Base-by-base conservation (phyloP, 768 basidiomycete genomes). In the Scleroderma citrinum region DNA sequence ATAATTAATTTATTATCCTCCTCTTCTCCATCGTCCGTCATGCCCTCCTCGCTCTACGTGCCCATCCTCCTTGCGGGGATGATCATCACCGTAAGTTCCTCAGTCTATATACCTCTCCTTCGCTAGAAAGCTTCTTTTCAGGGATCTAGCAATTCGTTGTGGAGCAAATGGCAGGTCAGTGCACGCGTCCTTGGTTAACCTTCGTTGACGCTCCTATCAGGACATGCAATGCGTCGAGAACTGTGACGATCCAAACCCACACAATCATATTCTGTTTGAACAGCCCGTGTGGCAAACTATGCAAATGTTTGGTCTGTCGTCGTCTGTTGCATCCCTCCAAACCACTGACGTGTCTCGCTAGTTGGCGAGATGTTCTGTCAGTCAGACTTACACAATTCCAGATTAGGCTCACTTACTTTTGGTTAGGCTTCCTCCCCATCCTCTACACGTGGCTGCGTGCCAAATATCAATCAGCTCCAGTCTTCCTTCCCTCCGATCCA, bases 171-270 rank as follows among this genome's bases (percentile, higher is more conserved):
- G 78, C 89, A 90, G 84, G 85, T 71, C 53, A 59, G 74, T 60
- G 36, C 21, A 36, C 46, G 30, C 32, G 34, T 49, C 24, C 21
- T 45, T 47, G 43, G 39, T 19, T 35, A 20, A 30, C n/a, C 32
- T n/a, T 44, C 4, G 26, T 5, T 54, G 44, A 51, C 51, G 24
- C 36, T 17, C 31, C 21, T 42, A 44, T 12, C 52, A 87, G 84
- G 95, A 98, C 66, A 95, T 96, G 90, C 92, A 96, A 82, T 98
- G 95, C 62, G 94, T 97, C 38, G 92, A 92, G 76, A 88, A 94
- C 67, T 98, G 95, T 65, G 64, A 66, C 41, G 76, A 83, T 55
- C 77, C 78, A 32, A 72, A 89, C 66, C 77, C 83, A 2, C 53
- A 60, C 3, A 71, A 72, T 31, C 81, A 78, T 47, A 75, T 92